Conservation (phyloP, 1,139 yeast genomes). For the Lodderomyces parapsilosis region DNA sequence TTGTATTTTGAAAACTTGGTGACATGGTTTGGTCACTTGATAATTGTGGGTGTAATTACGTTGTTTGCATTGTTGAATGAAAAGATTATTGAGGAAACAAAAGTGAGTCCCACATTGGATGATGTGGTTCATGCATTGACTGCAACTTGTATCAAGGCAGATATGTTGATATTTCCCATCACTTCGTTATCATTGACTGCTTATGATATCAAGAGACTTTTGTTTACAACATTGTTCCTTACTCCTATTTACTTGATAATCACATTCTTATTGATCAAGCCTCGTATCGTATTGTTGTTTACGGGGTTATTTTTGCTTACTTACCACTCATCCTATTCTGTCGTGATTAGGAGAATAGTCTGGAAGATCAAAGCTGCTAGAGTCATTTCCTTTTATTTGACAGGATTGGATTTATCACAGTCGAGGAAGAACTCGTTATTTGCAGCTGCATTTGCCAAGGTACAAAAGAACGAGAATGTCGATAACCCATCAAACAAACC, state of each 20-base stretch:
- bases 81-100: conserved; percentile 51
- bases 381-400: conserved; percentile 70
- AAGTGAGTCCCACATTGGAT: conserved; percentile 76
- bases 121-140: conserved; percentile 83
- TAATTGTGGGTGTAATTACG: conserved; percentile 66
- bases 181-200: conserved; percentile 68
- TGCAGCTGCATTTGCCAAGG: conserved; percentile 61
- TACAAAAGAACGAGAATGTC: conserved; percentile 38
- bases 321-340: conserved; percentile 82
- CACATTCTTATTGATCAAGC: conserved; percentile 65
- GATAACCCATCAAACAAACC: conserved; percentile 44
- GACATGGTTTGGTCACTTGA: conserved; percentile 76
- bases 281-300: conserved; percentile 63
- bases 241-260: conserved; percentile 79
- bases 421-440: conserved; percentile 47
- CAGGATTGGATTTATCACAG: conserved; percentile 81
- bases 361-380: conserved; percentile 82
- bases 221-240: conserved; percentile 79
- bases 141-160: conserved; percentile 72
- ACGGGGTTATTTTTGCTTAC: conserved; percentile 67
- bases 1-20: conserved; percentile 72
- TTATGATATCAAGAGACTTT: conserved; percentile 73
- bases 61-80: conserved; percentile 63
- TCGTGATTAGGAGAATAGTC: conserved; percentile 74
- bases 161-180: conserved; percentile 73